Conservation (phyloP, 331 rosid species). For the Telfairia occidentalis region DNA sequence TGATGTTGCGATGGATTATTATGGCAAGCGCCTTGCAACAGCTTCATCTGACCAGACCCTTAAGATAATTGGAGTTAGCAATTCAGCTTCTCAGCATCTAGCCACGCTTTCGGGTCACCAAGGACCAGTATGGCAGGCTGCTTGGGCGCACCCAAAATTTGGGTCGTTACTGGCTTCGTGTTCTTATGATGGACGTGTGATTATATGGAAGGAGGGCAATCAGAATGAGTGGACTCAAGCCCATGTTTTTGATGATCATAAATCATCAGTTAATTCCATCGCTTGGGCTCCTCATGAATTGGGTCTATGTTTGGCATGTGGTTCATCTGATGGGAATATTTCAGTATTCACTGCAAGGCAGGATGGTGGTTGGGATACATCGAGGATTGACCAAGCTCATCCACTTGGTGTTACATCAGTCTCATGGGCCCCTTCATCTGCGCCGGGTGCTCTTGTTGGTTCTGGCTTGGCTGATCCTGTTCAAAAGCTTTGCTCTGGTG, state of each 20-base stretch:
- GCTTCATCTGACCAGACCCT: slow-evolving; percentile 74
- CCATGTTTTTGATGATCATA: slow-evolving; percentile 60
- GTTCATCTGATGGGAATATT: slow-evolving; percentile 78
- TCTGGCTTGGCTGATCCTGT: slow-evolving; percentile 72
- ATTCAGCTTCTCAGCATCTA: slow-evolving; percentile 57
- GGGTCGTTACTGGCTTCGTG: slow-evolving; percentile 70
- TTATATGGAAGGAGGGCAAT: slow-evolving; percentile 81
- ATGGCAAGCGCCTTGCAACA: slow-evolving; percentile 77
- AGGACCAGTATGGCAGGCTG: slow-evolving; percentile 82
- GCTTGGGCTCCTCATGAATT: slow-evolving; percentile 83
- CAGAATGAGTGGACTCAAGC: slow-evolving; percentile 73
- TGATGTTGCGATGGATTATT: slow-evolving; percentile 78
- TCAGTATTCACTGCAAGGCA: slow-evolving; percentile 59
- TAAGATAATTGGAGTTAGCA: slow-evolving; percentile 78
- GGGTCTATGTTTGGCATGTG: slow-evolving; percentile 76
- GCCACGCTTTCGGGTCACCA: slow-evolving; percentile 66
- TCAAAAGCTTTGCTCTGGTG: slow-evolving; percentile 78
- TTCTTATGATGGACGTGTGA: slow-evolving; percentile 64
- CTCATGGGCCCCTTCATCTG: slow-evolving; percentile 83
- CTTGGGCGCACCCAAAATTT: slow-evolving; percentile 81
- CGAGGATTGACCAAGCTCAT: slow-evolving; percentile 68
- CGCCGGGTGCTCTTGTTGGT: slow-evolving; percentile 72
- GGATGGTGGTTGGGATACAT: slow-evolving; percentile 74
- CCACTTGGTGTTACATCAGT: slow-evolving; percentile 87
- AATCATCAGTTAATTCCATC: slow-evolving; percentile 64